Evolutionary conservation across 2,329 filamentous ascomycete genomes (phyloP).

Genomic region (Chaetomium strumarium): DNA sequence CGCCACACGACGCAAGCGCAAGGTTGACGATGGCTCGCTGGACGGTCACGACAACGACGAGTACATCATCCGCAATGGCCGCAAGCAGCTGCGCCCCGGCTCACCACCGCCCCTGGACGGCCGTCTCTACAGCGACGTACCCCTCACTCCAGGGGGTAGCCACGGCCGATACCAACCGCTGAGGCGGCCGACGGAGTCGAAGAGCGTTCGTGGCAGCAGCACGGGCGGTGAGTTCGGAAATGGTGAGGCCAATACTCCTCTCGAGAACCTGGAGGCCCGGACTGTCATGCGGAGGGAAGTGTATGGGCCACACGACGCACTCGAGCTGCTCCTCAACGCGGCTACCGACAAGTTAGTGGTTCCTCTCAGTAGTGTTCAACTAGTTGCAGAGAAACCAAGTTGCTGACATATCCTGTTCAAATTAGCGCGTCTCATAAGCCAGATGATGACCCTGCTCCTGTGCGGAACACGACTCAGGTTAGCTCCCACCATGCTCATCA

Average conservation of each 20-base stretch:
- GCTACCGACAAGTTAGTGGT: slow-evolving; percentile 51
- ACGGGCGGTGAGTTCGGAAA: slow-evolving; percentile 35
- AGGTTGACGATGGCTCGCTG: slow-evolving; percentile 40
- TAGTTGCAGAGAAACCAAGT: background rate
- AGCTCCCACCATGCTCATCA: slow-evolving; percentile 14
- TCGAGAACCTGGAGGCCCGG: slow-evolving; percentile 61
- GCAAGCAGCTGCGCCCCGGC: slow-evolving; percentile 56
- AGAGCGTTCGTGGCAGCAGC: slow-evolving; percentile 32
- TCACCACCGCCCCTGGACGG: slow-evolving; percentile 39
- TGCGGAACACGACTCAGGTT: slow-evolving; percentile 12
- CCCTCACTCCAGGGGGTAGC: slow-evolving; percentile 61
- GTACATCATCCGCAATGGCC: slow-evolving; percentile 66
- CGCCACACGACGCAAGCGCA: slow-evolving; percentile 86
- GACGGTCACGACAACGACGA: slow-evolving; percentile 54
- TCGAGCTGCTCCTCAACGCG: slow-evolving; percentile 87
- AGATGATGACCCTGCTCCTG: slow-evolving; percentile 14
- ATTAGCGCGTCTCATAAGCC: slow-evolving; percentile 21
- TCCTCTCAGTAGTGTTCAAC: background rate
- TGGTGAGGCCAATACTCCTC: slow-evolving; percentile 54
- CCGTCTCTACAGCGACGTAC: slow-evolving; percentile 46
- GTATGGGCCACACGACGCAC: slow-evolving; percentile 85
- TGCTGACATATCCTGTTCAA: slow-evolving; percentile 13
- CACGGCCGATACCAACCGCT: slow-evolving; percentile 61
- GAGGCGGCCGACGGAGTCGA: slow-evolving; percentile 49
- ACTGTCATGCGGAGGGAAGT: slow-evolving; percentile 65